Evolutionary conservation across 768 basidiomycete genomes (phyloP).

Genomic region (Calocybe gangraenosa): DNA sequence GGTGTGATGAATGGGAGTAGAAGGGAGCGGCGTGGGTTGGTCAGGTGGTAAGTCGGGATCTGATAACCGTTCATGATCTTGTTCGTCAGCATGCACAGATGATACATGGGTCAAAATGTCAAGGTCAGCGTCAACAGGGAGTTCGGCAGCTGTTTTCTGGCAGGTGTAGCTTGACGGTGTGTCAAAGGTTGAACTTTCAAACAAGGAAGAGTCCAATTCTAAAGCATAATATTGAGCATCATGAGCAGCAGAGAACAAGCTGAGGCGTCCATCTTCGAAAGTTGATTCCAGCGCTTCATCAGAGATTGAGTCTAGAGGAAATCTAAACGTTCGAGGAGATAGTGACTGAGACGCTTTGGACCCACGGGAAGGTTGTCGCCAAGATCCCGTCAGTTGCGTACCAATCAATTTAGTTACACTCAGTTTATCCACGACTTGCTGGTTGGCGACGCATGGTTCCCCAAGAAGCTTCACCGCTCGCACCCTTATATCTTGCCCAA

Average conservation of each 20-base stretch:
- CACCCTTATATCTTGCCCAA: slow-evolving; percentile 25
- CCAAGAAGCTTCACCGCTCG: slow-evolving; percentile 17
- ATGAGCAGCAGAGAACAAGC: slow-evolving; percentile 2
- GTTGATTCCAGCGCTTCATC: slow-evolving; percentile 6
- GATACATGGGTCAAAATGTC: slow-evolving; percentile 8
- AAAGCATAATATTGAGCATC: background rate
- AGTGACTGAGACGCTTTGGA: background rate
- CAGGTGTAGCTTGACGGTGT: slow-evolving; percentile 9
- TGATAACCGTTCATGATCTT: background rate
- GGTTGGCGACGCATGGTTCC: background rate
- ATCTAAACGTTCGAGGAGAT: no score
- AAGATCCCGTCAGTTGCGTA: background rate
- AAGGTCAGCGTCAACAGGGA: background rate
- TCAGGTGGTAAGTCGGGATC: background rate
- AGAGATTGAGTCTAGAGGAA: background rate
- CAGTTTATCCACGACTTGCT: background rate
- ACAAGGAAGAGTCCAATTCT: background rate
- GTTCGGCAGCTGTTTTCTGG: background rate
- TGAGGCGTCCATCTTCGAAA: slow-evolving; percentile 1
- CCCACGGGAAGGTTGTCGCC: background rate
- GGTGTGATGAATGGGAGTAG: background rate
- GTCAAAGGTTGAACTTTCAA: background rate
- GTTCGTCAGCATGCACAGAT: slow-evolving; percentile 1
- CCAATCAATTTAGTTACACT: background rate
- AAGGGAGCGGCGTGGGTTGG: background rate